These are phyloP conservation scores for Delitschia confertaspora DNA, from an alignment of 495 filamentous ascomycete species.

Conservation along the genomic window DNA sequence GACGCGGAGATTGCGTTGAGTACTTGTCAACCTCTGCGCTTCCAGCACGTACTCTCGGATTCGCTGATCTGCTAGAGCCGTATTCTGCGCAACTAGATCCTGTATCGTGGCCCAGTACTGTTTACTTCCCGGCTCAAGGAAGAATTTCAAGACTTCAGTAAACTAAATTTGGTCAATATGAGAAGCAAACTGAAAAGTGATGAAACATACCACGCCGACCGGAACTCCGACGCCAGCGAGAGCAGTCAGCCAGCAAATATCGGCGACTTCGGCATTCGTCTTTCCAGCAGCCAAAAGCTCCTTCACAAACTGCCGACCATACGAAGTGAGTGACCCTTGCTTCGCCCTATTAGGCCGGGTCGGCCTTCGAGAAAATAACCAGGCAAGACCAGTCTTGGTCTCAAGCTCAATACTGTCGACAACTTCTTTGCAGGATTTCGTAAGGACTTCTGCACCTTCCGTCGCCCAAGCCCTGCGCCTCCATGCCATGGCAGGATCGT, in stretches of 20 bases:
- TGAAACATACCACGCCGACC: conserved; percentile 3
- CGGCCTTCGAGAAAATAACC: conserved; percentile 1
- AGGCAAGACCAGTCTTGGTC: background rate
- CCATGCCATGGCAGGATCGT: conserved; percentile 9
- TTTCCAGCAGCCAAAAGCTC: too few species aligned
- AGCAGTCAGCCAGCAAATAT: conserved; percentile 6
- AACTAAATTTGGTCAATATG: too few species aligned
- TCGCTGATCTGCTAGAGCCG: background rate
- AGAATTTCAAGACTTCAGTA: too few species aligned
- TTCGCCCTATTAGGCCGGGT: too few species aligned
- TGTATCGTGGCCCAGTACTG: conserved; percentile 6
- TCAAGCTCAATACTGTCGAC: background rate
- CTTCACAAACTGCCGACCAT: too few species aligned
- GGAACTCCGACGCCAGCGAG: conserved; percentile 3
- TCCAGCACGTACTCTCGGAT: conserved; percentile 12
- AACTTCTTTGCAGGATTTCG: background rate
- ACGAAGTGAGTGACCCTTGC: too few species aligned
- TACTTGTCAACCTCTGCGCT: conserved; percentile 9
- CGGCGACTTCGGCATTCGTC: conserved; percentile 2
- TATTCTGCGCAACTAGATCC: conserved; percentile 1
- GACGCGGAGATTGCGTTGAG: conserved; percentile 4
- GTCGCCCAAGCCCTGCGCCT: conserved; percentile 1
- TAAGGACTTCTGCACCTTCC: conserved; percentile 2
- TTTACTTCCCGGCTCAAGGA: too few species aligned
- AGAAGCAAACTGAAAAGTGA: too few species aligned